Evolutionary conservation across 2,329 filamentous ascomycete genomes (phyloP), one percentile per base, ranked within the genome.

Genomic region (Pestalotiopsis sp.): DNA sequence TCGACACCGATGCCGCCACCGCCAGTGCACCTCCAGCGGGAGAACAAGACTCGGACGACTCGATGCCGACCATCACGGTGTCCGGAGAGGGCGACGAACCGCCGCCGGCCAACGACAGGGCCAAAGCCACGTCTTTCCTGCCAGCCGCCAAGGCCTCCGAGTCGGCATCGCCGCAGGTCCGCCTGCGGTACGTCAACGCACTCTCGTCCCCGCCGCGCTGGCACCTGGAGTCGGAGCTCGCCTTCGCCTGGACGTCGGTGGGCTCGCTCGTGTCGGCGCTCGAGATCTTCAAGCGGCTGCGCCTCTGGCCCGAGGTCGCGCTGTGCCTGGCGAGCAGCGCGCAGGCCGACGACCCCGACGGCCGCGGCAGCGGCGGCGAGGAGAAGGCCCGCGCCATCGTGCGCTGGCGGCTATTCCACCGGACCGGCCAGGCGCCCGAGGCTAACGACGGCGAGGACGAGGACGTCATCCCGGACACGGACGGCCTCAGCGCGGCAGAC

Each of bases 301-400:
- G 94, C 68, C 91, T 98, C 79, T 98, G 96, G 94, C 93, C 96
- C 1, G 96, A 99, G 81, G 94, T 95, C 4, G 95, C 96, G 0
- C 85, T 99, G 1, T 99, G 96, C 78, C 91, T 94, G 74, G 95
- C 94, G 13, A 86, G 81, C 77, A 85, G 78, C 60, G 88, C 82
- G 23, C 83, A 81, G 65, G 85, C 89, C 0, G 93, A 90, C 4
- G 87, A 89, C 65, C 82, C 84, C 68, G 82, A 81, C 65, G 89
- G 81, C 2, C 81, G 87, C 4, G 87, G 87, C 1, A 82, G 81
- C 25, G 86, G 86, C 5, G 87, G 86, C 2, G 95, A 98, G 80
- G 92, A 92, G 27, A 96, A 96, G 76, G 96, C 94, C 1, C 89
- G 88, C 67, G 87, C 86, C 3, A 87, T 98, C 63, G 83, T 98